phyloP scores from a whole-genome alignment of 345 rosid species.

The Melaleuca alternifolia region DNA sequence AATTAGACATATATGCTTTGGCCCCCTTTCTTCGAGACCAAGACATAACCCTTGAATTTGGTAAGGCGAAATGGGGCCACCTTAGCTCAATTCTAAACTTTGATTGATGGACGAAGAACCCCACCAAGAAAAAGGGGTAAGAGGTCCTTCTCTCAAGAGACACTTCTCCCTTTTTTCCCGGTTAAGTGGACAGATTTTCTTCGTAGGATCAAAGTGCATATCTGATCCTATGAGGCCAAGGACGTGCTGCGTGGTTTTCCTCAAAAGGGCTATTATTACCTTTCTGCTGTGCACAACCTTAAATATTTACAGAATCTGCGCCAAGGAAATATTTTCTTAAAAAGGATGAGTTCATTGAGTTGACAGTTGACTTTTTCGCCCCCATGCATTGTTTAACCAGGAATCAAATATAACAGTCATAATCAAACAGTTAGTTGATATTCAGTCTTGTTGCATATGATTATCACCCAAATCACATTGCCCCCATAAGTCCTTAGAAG shows the following conservation, averaged over 20 bases:
- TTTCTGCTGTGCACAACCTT: background rate
- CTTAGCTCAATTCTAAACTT: background rate
- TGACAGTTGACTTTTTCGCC: background rate
- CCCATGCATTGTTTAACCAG: background rate
- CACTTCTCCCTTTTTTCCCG: background rate
- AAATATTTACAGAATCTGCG: background rate
- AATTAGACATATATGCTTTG: background rate
- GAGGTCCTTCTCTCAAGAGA: background rate
- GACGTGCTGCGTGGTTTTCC: background rate
- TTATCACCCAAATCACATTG: background rate
- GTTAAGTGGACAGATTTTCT: background rate
- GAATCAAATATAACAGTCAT: background rate
- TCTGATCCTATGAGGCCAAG: background rate
- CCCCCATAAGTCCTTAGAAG: background rate
- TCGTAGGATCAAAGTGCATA: background rate
- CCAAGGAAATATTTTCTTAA: background rate
- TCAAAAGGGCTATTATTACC: background rate
- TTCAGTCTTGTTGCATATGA: too few relatives aligned
- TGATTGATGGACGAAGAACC: background rate
- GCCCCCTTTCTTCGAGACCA: background rate
- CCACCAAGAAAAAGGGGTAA: background rate
- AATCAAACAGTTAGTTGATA: background rate
- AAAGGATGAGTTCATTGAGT: background rate
- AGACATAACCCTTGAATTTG: background rate
- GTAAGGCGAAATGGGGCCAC: background rate